Base-by-base conservation (phyloP, 176 grass and related monocot genomes). In the Coix lacrymajobi region DNA sequence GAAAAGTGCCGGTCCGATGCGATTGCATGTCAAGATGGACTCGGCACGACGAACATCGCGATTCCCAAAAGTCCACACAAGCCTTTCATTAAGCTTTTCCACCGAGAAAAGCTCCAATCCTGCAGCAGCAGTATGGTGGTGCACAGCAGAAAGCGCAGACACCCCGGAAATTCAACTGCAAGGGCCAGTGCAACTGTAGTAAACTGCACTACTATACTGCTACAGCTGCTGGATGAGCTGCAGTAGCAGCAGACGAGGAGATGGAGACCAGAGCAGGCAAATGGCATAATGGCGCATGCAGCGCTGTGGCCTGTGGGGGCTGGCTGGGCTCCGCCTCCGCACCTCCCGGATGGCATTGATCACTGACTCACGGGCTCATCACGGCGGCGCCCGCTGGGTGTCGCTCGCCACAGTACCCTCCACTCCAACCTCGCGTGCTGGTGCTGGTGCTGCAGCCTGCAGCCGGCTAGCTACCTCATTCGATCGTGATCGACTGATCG, bases 261-360 rank as follows among this genome's bases (percentile, higher is more conserved):
- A 60, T 4, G 70, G 49, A 41, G 39, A 46, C 56, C 38, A 46
- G 33, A 28, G 34, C 8, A 31, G 19, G 57, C 10, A 49, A 78
- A 67, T 58, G 79, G 74, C 58, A 90, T 90, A 46, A 90, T 90
- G 80, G 75, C 88, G 84, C 88, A 73, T 90, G 88, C 84, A 78
- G 45, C 38, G 31, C 30, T 28, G 88, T 62, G 58, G 24, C 20
- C 43, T 5, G 43, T 45, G 43, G 13, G 3, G 44, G 4, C 75
- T 82, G 70, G 51, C 30, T 19, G 10, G 32, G 63, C 34, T 66
- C 63, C 31, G 51, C 33, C 69, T 88, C 52, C 57, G 22, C 31
- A 73, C 56, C 74, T 43, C 36, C 13, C 78, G n/a, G 79, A 51
- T 13, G 66, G 66, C 88, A 79, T 86, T 76, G 57, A 62, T 85